Conservation (phyloP, 108 stramenopile species). For the Cylindrotheca closterium region DNA sequence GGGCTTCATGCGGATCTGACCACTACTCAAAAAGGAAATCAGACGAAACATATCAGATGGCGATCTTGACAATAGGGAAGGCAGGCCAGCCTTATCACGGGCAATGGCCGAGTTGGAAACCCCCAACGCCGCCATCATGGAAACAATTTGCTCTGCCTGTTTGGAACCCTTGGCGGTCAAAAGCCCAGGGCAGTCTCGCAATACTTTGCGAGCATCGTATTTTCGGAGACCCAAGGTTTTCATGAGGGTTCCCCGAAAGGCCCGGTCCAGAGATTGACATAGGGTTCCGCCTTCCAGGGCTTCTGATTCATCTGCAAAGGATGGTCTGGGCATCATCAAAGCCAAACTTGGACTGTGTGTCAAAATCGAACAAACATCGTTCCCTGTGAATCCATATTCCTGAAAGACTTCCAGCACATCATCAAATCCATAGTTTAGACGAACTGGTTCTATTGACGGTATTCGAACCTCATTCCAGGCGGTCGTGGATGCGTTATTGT, state of each 20-base stretch:
- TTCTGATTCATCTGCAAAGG: conserved; percentile 5
- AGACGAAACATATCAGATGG: conserved; percentile 74
- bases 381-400: conserved; percentile 63
- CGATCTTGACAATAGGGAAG: conserved; percentile 56
- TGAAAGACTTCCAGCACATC: conserved; percentile 49
- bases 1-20: conserved; percentile 57
- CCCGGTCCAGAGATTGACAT: conserved; percentile 50
- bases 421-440: conserved; percentile 43
- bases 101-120: conserved; percentile 58
- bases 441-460: neutral
- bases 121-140: conserved; percentile 59
- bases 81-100: conserved; percentile 65
- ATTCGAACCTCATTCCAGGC: neutral
- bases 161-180: conserved; percentile 63
- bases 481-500: neutral
- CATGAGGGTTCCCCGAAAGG: conserved; percentile 45
- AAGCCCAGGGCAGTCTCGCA: conserved; percentile 61
- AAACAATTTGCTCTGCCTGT: conserved; percentile 60
- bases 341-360: conserved; percentile 72
- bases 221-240: conserved; percentile 48
- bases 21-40: conserved; percentile 66
- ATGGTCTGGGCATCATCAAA: conserved; percentile 53
- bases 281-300: conserved; percentile 41
- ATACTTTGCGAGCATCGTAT: conserved; percentile 76
- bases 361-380: conserved; percentile 60